Evolutionary conservation across 371 early-diverging fungal genomes (phyloP).

Genomic region (Syncephalastrum racemosum): DNA sequence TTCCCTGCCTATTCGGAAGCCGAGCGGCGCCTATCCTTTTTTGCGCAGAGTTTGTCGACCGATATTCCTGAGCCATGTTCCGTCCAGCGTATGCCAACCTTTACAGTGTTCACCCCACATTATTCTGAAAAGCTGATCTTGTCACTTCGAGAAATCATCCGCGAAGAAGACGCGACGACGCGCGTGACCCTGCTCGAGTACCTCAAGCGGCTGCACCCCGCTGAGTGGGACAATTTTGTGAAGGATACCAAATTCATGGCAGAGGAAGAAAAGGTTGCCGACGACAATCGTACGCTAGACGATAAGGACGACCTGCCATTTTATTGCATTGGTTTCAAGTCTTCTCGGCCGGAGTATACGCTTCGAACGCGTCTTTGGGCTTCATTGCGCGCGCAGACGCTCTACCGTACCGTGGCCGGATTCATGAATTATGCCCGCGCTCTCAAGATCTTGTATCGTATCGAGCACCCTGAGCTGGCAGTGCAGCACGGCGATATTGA

Average conservation of each 20-base stretch:
- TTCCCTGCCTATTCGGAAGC: constrained; percentile 81
- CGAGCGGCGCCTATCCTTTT: constrained; percentile 82
- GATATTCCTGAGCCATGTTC: constrained; percentile 80
- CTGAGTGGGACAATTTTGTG: constrained; percentile 92
- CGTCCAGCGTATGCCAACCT: constrained; percentile 81
- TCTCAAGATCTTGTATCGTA: constrained; percentile 76
- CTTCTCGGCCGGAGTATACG: constrained; percentile 82
- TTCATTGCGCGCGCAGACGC: constrained; percentile 84
- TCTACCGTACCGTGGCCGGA: constrained; percentile 87
- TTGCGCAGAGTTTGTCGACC: constrained; percentile 86
- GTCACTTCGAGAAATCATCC: constrained; percentile 81
- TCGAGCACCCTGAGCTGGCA: constrained; percentile 80
- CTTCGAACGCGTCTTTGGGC: constrained; percentile 90
- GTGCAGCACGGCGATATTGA: constrained; percentile 54
- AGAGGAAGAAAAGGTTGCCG: constrained; percentile 55
- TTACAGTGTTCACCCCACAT: constrained; percentile 91
- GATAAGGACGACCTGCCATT: constrained; percentile 82
- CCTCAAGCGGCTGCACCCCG: constrained; percentile 77
- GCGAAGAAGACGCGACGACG: constrained; percentile 82
- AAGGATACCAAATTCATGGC: constrained; percentile 84
- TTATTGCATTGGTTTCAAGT: constrained; percentile 84
- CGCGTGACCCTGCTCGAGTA: constrained; percentile 85
- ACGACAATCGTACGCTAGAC: background rate
- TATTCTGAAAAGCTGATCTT: constrained; percentile 87
- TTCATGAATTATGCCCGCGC: constrained; percentile 91